A percentile compares a stretch with the other conserved stretches of the same genome.
These are phyloP conservation scores for Mortierella alpina DNA, from an alignment of 192 early-diverging fungal species.

Conservation along the genomic window DNA sequence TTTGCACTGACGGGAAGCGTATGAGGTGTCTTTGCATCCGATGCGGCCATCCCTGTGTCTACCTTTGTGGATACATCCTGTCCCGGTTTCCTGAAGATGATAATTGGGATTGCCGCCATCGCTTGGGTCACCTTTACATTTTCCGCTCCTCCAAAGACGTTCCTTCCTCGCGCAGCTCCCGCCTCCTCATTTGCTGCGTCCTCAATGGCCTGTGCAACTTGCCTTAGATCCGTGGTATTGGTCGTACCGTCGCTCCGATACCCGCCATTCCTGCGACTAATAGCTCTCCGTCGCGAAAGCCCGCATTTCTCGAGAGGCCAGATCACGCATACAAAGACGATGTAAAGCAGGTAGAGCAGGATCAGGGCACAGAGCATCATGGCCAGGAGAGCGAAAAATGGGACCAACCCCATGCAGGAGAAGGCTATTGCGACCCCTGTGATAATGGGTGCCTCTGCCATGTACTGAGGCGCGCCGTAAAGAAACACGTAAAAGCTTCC, in stretches of 20 bases:
- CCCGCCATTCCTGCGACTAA: constrained; percentile 49
- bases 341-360: constrained; percentile 23
- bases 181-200: constrained; percentile 5
- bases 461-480: constrained; percentile 13
- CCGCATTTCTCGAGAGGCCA: constrained; percentile 44
- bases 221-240: constrained; percentile 37
- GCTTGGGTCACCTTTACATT: constrained; percentile 32
- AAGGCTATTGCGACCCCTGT: constrained; percentile 36
- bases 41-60: too few relatives aligned
- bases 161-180: constrained; percentile 1
- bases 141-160: constrained; percentile 3
- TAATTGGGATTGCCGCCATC: constrained; percentile 39
- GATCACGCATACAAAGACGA: constrained; percentile 8
- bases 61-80: too few relatives aligned
- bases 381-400: constrained; percentile 27
- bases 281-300: constrained; percentile 27
- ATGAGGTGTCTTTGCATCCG: too few relatives aligned
- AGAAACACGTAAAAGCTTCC: constrained; percentile 35
- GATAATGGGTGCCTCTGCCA: constrained; percentile 11
- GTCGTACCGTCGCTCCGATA: constrained; percentile 31
- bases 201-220: constrained; percentile 13
- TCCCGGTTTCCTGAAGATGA: constrained; percentile 29
- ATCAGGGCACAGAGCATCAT: constrained; percentile 14
- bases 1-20: too few relatives aligned
- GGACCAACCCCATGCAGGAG: constrained; percentile 40